Percentiles rank a stretch among this genome's conserved stretches.
These are phyloP conservation scores for Ogataea nakhonphanomensis DNA, from an alignment of 805 yeast genomes.

Conservation along the genomic window DNA sequence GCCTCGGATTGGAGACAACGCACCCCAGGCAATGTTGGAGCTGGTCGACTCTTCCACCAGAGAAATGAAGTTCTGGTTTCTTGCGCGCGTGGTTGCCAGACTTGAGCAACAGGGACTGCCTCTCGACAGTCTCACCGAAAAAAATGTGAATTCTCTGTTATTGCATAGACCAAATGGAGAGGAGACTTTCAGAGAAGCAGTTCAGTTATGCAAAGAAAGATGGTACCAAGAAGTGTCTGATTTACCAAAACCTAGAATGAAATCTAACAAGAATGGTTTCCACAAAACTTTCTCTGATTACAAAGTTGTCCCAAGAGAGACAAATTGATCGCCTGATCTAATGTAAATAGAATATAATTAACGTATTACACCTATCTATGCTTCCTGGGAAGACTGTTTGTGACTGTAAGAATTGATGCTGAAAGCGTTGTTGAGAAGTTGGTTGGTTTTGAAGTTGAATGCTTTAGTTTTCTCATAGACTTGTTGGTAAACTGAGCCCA, in stretches of 20 bases:
- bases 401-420: slow-evolving; percentile 18
- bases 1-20: slow-evolving; percentile 83
- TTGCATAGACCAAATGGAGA: slow-evolving; percentile 48
- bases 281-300: slow-evolving; percentile 29
- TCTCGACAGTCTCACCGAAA: slow-evolving; percentile 49
- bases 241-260: slow-evolving; percentile 32
- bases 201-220: slow-evolving; percentile 49
- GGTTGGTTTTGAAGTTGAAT: slow-evolving; percentile 55
- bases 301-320: slow-evolving; percentile 32
- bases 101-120: slow-evolving; percentile 59
- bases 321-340: not conserved
- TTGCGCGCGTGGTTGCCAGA: slow-evolving; percentile 84
- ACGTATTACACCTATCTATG: slow-evolving; percentile 9
- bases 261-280: slow-evolving; percentile 28
- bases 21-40: slow-evolving; percentile 86
- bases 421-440: slow-evolving; percentile 46
- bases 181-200: slow-evolving; percentile 53
- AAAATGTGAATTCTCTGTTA: slow-evolving; percentile 53
- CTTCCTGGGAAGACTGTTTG: slow-evolving; percentile 14
- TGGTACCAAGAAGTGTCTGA: slow-evolving; percentile 36
- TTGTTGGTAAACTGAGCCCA: slow-evolving; percentile 59
- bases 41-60: slow-evolving; percentile 58
- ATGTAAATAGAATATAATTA: slow-evolving; percentile 12
- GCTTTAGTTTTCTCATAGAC: slow-evolving; percentile 68
- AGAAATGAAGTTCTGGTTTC: slow-evolving; percentile 72